phyloP scores from a whole-genome alignment of 208 protist species.

The Trypanosoma lewisi region DNA sequence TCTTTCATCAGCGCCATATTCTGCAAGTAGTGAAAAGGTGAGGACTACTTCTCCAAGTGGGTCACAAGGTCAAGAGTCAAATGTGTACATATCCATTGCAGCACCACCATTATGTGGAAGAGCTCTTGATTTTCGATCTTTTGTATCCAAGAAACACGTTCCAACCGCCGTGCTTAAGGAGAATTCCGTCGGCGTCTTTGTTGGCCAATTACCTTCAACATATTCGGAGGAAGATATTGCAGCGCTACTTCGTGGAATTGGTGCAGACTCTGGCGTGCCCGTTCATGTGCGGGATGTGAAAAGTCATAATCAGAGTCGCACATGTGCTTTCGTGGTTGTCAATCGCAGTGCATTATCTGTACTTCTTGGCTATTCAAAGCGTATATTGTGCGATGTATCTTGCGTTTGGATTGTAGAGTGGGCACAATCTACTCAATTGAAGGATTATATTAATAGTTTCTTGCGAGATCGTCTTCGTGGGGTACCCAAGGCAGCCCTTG shows the following conservation, averaged over 20 bases:
- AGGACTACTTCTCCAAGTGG: neutral
- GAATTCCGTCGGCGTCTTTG: slow-evolving; percentile 65
- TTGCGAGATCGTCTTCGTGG: slow-evolving; percentile 61
- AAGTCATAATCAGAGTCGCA: slow-evolving; percentile 73
- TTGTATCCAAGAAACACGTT: slow-evolving; percentile 35
- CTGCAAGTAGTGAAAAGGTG: neutral
- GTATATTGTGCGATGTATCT: slow-evolving; percentile 74
- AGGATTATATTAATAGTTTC: slow-evolving; percentile 53
- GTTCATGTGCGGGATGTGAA: slow-evolving; percentile 80
- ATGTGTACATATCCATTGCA: slow-evolving; percentile 54
- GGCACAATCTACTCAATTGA: slow-evolving; percentile 35
- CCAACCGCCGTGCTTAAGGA: slow-evolving; percentile 39
- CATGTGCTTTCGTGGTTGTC: slow-evolving; percentile 83
- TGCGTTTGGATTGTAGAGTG: slow-evolving; percentile 69
- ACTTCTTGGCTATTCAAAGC: slow-evolving; percentile 67
- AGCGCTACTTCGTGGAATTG: slow-evolving; percentile 63
- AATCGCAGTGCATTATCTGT: slow-evolving; percentile 50
- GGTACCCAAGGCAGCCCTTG: slow-evolving; percentile 77
- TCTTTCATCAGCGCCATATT: neutral
- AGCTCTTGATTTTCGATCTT: slow-evolving; percentile 54
- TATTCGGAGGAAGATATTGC: slow-evolving; percentile 76
- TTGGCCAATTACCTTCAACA: slow-evolving; percentile 75
- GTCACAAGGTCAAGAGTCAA: slow-evolving; percentile 13
- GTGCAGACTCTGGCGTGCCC: slow-evolving; percentile 35
- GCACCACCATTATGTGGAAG: slow-evolving; percentile 37